These are phyloP conservation scores for Elongisporangium undulatum DNA, from an alignment of 352 stramenopile species.

Conservation along the genomic window DNA sequence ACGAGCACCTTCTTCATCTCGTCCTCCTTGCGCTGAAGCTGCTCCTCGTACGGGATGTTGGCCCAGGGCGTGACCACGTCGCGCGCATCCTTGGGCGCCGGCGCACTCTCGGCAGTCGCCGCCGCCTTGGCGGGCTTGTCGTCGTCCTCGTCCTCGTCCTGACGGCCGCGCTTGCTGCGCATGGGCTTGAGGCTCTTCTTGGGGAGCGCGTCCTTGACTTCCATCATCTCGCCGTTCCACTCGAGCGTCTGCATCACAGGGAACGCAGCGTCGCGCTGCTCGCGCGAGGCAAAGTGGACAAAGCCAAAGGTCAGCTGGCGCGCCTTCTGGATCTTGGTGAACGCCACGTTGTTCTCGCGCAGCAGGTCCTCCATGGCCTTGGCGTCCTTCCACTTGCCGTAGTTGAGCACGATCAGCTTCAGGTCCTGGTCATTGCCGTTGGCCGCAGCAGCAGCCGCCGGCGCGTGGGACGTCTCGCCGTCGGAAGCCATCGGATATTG, in stretches of 20 bases:
- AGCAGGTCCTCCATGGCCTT: slow-evolving; percentile 60
- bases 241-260: slow-evolving; percentile 43
- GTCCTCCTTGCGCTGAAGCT: slow-evolving; percentile 79
- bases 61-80: slow-evolving; percentile 85
- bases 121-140: slow-evolving; percentile 8
- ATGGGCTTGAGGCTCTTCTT: slow-evolving; percentile 47
- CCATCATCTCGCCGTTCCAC: slow-evolving; percentile 65
- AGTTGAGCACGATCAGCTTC: slow-evolving; percentile 87
- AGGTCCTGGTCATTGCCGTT: slow-evolving; percentile 42
- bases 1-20: slow-evolving; percentile 90
- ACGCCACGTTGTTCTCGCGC: slow-evolving; percentile 35
- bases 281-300: slow-evolving; percentile 55
- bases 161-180: slow-evolving; percentile 5
- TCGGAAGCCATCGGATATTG: slow-evolving; percentile 5
- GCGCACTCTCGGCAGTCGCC: slow-evolving; percentile 6
- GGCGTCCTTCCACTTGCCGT: slow-evolving; percentile 82
- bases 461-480: background rate
- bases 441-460: slow-evolving; percentile 2
- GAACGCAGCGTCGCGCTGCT: slow-evolving; percentile 52
- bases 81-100: slow-evolving; percentile 36
- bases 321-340: slow-evolving; percentile 75
- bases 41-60: slow-evolving; percentile 69
- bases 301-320: slow-evolving; percentile 79
- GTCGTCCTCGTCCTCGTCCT: slow-evolving; percentile 6
- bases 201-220: slow-evolving; percentile 73